Evolutionary conservation across 768 basidiomycete species (phyloP).

Genomic region (Lentinula edodes): DNA sequence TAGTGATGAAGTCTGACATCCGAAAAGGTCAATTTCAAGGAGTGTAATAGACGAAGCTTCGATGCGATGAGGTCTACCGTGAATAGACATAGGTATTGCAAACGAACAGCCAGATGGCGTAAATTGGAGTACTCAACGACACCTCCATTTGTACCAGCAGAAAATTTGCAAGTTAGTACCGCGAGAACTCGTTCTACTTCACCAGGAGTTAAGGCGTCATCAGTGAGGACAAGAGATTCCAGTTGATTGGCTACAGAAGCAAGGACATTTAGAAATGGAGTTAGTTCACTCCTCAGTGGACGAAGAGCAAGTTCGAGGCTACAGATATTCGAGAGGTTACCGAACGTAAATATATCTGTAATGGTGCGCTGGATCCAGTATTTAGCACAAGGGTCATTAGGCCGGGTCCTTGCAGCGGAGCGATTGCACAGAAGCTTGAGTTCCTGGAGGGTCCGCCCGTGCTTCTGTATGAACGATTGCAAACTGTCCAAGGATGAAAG

Average conservation of each 20-base stretch:
- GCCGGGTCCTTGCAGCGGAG: constrained; percentile 10
- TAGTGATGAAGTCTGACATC: not conserved
- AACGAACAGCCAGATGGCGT: not conserved
- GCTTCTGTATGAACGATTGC: constrained; percentile 28
- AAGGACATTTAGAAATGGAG: not conserved
- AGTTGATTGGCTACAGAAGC: not conserved
- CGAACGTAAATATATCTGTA: not conserved
- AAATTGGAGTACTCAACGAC: not conserved
- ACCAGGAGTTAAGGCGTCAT: not conserved
- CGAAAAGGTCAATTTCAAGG: not conserved
- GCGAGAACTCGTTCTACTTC: not conserved
- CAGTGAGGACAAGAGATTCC: not conserved
- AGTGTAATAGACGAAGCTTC: not conserved
- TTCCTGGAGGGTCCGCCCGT: constrained; percentile 27
- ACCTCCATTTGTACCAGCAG: not conserved
- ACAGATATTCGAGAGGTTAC: not conserved
- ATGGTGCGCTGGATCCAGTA: constrained; percentile 35
- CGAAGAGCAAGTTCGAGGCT: constrained; percentile 1
- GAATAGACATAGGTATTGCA: not conserved
- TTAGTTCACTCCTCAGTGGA: not conserved
- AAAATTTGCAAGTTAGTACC: not conserved
- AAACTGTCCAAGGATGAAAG: constrained; percentile 28
- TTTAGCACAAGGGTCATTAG: constrained; percentile 21
- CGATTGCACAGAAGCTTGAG: constrained; percentile 28
- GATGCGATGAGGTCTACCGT: constrained; percentile 1